These are phyloP conservation scores for Apiospora aurea DNA, from an alignment of 2,329 filamentous ascomycete genomes.

Conservation along the genomic window DNA sequence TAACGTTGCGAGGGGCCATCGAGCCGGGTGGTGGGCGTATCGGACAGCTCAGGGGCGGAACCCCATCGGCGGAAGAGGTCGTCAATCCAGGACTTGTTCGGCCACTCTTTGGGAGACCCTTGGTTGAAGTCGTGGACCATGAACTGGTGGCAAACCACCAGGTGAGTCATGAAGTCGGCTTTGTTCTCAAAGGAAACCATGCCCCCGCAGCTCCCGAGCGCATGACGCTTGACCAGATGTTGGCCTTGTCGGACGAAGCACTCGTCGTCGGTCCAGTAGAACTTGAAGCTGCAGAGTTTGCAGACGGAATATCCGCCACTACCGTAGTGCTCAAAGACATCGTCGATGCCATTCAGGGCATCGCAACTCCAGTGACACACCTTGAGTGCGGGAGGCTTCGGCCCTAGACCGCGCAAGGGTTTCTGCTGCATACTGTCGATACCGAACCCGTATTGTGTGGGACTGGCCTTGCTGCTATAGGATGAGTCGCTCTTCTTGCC, in stretches of 20 bases:
- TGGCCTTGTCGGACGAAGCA: constrained; percentile 22
- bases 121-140: constrained; percentile 6
- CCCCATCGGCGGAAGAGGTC: constrained; percentile 20
- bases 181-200: background rate
- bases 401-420: background rate
- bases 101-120: constrained; percentile 1
- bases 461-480: background rate
- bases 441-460: background rate
- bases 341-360: constrained; percentile 14
- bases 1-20: background rate
- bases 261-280: constrained; percentile 25
- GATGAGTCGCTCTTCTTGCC: background rate
- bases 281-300: constrained; percentile 23
- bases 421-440: background rate
- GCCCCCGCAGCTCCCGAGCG: background rate
- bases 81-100: constrained; percentile 4
- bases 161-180: background rate
- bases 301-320: background rate
- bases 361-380: constrained; percentile 21
- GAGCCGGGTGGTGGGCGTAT: background rate
- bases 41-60: background rate
- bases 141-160: constrained; percentile 2
- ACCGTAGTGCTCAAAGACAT: constrained; percentile 13
- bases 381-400: background rate
- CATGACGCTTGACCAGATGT: constrained; percentile 22